Evolutionary conservation across 768 basidiomycete species (phyloP).

Genomic region (Suillus subaureus): DNA sequence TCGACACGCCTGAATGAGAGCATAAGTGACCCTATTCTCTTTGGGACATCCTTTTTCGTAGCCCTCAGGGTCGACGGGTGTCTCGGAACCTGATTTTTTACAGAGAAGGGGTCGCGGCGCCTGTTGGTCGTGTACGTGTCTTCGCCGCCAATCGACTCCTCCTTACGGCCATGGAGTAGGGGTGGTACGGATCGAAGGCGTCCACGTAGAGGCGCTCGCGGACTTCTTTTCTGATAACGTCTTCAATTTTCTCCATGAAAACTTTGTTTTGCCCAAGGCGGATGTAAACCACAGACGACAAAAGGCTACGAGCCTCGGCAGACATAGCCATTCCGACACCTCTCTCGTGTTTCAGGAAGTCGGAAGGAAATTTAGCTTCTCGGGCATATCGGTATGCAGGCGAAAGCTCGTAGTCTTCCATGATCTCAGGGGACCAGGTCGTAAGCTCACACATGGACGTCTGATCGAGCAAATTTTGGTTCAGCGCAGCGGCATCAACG

Average conservation of each 20-base stretch:
- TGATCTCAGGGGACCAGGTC: conserved; percentile 27
- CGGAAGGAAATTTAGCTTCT: conserved; percentile 43
- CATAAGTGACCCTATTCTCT: not conserved
- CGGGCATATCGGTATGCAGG: conserved; percentile 36
- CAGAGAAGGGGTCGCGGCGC: not conserved
- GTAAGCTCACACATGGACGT: conserved; percentile 32
- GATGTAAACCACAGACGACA: conserved; percentile 35
- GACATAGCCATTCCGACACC: conserved; percentile 38
- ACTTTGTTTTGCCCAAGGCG: conserved; percentile 35
- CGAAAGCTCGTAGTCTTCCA: conserved; percentile 19
- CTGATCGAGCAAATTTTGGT: conserved; percentile 41
- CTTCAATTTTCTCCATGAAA: conserved; percentile 44
- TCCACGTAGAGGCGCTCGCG: conserved; percentile 33
- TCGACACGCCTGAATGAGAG: not conserved
- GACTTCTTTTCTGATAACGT: conserved; percentile 37
- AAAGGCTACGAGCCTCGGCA: conserved; percentile 36
- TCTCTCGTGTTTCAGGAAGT: conserved; percentile 30
- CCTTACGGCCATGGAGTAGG: conserved; percentile 11
- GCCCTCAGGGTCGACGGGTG: not conserved
- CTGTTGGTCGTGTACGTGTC: not conserved
- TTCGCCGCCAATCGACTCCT: not conserved
- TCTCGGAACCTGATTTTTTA: not conserved
- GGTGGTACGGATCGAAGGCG: conserved; percentile 19
- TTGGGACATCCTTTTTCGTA: not conserved
- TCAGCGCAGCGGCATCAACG: conserved; percentile 46